Conservation (phyloP, 768 basidiomycete species). For the Lepiota subincarnata region DNA sequence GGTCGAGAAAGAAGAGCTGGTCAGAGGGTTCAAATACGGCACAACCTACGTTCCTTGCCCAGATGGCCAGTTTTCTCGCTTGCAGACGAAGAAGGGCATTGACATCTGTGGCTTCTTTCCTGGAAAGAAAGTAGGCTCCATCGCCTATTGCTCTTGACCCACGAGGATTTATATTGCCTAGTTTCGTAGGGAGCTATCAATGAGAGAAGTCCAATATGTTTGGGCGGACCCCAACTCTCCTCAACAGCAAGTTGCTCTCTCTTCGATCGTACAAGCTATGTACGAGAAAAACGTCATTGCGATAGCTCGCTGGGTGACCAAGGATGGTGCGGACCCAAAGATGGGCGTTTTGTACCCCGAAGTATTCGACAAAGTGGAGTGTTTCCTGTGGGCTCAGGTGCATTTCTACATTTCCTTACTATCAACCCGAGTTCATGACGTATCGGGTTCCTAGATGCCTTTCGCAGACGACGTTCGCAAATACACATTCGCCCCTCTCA, state of each 20-base stretch:
- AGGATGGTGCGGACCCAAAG: slow-evolving; percentile 72
- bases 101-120: slow-evolving; percentile 86
- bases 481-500: slow-evolving; percentile 81
- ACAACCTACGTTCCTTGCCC: slow-evolving; percentile 84
- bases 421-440: slow-evolving; percentile 25
- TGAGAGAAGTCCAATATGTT: slow-evolving; percentile 84
- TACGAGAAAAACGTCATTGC: slow-evolving; percentile 59
- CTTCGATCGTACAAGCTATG: slow-evolving; percentile 87
- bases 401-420: slow-evolving; percentile 11
- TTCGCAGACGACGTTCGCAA: slow-evolving; percentile 93
- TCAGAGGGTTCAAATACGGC: slow-evolving; percentile 86
- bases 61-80: slow-evolving; percentile 73
- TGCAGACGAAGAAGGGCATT: slow-evolving; percentile 79
- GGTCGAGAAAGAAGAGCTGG: slow-evolving; percentile 75
- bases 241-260: slow-evolving; percentile 78
- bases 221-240: slow-evolving; percentile 70
- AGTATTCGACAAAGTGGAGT: slow-evolving; percentile 66
- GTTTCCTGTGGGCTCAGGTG: slow-evolving; percentile 82
- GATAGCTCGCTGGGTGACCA: slow-evolving; percentile 78
- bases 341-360: slow-evolving; percentile 76
- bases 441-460: slow-evolving; percentile 55
- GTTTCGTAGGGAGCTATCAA: slow-evolving; percentile 78
- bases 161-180: slow-evolving; percentile 23
- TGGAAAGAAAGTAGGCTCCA: slow-evolving; percentile 49
- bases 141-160: neutral